These are phyloP conservation scores for Nyssa sinensis DNA, from an alignment of 148 eudicot species.

Conservation along the genomic window DNA sequence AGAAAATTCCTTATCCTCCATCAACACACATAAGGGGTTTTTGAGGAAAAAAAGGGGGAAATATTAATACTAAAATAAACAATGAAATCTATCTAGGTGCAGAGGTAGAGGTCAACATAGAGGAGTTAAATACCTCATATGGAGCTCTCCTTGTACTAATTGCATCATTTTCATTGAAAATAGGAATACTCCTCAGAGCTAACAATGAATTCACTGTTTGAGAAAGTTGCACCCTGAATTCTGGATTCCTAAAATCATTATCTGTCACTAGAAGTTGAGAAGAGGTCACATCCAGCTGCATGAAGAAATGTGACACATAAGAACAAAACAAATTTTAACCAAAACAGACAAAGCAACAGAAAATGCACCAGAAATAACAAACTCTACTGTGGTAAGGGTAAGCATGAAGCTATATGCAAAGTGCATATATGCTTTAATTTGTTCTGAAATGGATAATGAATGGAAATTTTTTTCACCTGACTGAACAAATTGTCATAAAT, in stretches of 20 bases:
- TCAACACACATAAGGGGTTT: background rate
- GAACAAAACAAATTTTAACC: conserved; percentile 1
- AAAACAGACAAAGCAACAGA: background rate
- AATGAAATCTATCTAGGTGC: background rate
- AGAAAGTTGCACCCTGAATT: conserved; percentile 65
- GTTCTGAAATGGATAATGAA: background rate
- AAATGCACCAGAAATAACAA: background rate
- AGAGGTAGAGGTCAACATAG: background rate
- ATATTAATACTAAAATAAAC: background rate
- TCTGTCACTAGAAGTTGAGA: conserved; percentile 96
- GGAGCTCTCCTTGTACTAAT: conserved; percentile 93
- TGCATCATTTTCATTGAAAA: conserved; percentile 95
- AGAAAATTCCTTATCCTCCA: background rate
- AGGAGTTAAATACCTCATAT: conserved; percentile 62
- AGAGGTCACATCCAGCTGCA: conserved; percentile 91
- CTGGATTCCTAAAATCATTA: conserved; percentile 72
- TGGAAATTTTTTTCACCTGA: conserved; percentile 51
- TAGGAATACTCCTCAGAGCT: conserved; percentile 69
- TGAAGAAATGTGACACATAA: conserved; percentile 2
- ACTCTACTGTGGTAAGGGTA: background rate
- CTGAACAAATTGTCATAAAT: conserved; percentile 83
- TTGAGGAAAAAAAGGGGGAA: background rate
- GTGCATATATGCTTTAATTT: background rate
- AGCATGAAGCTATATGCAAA: conserved; percentile 2
- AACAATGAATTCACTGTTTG: conserved; percentile 76